A percentile compares a stretch with the other conserved stretches of the same genome.
Conservation (phyloP, 1,284 basidiomycete species). For the Agroathelia rolfsii region DNA sequence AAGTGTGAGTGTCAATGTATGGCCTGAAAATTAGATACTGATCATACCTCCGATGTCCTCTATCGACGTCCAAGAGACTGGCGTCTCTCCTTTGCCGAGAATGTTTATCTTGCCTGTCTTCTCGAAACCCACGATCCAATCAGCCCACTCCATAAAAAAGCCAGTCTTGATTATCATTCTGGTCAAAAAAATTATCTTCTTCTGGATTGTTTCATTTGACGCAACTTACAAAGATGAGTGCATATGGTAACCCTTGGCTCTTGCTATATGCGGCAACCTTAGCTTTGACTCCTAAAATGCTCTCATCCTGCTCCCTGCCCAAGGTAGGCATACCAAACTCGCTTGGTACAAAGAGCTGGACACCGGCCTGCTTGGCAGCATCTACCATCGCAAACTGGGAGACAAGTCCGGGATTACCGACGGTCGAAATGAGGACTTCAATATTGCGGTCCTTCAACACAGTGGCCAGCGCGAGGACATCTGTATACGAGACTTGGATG, state of each 20-base stretch:
- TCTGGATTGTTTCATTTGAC: constrained; percentile 1
- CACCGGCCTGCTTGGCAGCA: constrained; percentile 18
- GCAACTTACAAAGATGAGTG: constrained; percentile 14
- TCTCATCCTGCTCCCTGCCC: constrained; percentile 9
- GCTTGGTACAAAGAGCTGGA: constrained; percentile 19
- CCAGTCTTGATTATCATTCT: constrained; percentile 12
- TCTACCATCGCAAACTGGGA: constrained; percentile 15
- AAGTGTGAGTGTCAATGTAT: constrained; percentile 3
- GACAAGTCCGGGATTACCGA: constrained; percentile 8
- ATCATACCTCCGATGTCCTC: constrained; percentile 16
- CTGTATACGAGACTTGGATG: constrained; percentile 14
- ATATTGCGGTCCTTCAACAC: constrained; percentile 13
- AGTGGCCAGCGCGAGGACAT: constrained; percentile 9
- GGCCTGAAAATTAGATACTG: neutral
- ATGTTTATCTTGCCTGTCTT: constrained; percentile 12
- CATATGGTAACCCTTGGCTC: constrained; percentile 8
- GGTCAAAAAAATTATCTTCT: too few relatives aligned
- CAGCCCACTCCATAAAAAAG: constrained; percentile 13
- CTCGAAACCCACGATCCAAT: constrained; percentile 7
- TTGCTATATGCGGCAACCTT: constrained; percentile 4
- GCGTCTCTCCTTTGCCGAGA: constrained; percentile 13
- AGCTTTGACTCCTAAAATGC: constrained; percentile 10
- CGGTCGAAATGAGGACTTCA: constrained; percentile 14
- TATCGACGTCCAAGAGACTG: constrained; percentile 13
- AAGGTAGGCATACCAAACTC: constrained; percentile 16